Conservation (phyloP, 768 basidiomycete genomes). For the Podaxis rugospora region DNA sequence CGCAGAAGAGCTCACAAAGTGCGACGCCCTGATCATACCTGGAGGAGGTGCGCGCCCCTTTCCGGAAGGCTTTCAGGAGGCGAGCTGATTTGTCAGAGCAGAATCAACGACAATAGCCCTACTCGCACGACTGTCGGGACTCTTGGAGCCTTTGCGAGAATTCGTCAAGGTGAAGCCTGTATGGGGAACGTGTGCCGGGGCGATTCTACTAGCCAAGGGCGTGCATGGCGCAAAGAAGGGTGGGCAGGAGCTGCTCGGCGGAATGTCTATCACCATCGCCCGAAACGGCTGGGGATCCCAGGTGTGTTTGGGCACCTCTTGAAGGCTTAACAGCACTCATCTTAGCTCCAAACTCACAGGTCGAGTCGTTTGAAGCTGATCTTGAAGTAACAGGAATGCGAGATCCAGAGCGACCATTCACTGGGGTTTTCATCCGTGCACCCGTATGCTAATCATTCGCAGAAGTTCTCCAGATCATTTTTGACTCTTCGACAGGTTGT, state of each 20-base stretch:
- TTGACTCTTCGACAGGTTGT: slow-evolving; percentile 48
- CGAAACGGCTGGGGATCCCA: slow-evolving; percentile 95
- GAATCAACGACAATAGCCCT: slow-evolving; percentile 93
- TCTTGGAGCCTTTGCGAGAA: slow-evolving; percentile 73
- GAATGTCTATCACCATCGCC: slow-evolving; percentile 72
- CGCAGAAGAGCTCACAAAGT: slow-evolving; percentile 64
- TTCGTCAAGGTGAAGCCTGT: slow-evolving; percentile 74
- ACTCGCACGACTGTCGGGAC: slow-evolving; percentile 64
- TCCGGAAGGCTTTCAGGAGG: not conserved
- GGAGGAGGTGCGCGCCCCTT: slow-evolving; percentile 63
- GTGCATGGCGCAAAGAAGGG: slow-evolving; percentile 79
- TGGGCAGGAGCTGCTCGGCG: slow-evolving; percentile 83
- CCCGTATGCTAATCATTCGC: slow-evolving; percentile 48
- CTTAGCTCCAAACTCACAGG: slow-evolving; percentile 33
- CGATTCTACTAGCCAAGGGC: slow-evolving; percentile 76
- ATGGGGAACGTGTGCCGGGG: slow-evolving; percentile 97
- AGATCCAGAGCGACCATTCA: slow-evolving; percentile 59
- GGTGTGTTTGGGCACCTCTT: slow-evolving; percentile 38
- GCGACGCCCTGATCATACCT: slow-evolving; percentile 88
- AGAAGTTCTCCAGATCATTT: not conserved
- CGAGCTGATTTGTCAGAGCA: slow-evolving; percentile 20
- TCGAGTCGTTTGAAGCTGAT: slow-evolving; percentile 88
- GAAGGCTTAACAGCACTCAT: not conserved
- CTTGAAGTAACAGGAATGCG: slow-evolving; percentile 61
- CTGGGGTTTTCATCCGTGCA: slow-evolving; percentile 90